Conservation (phyloP, 306 rosid species). For the Sindora glabra region DNA sequence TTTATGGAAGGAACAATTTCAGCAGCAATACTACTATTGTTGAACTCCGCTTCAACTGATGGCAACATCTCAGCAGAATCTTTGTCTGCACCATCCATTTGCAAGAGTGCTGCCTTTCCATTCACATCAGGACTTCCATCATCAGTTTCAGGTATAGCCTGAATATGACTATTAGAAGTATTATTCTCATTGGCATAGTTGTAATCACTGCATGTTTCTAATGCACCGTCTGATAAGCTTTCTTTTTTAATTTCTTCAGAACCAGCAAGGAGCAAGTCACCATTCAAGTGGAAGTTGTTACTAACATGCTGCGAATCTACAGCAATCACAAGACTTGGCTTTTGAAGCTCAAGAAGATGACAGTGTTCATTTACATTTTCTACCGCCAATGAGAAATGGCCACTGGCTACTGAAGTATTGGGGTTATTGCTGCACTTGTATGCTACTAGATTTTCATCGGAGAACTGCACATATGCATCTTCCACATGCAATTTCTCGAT, state of each 20-base stretch:
- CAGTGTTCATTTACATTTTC: constrained; percentile 16
- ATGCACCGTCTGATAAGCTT: constrained; percentile 14
- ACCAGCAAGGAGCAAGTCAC: constrained; percentile 16
- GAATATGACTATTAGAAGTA: constrained; percentile 12
- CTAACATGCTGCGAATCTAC: constrained; percentile 10
- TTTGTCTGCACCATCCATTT: constrained; percentile 12
- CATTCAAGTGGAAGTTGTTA: constrained; percentile 16
- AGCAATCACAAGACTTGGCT: constrained; percentile 11
- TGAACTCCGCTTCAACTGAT: constrained; percentile 18
- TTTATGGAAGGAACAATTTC: constrained; percentile 18
- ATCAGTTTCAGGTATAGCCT: constrained; percentile 7
- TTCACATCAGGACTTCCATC: constrained; percentile 22
- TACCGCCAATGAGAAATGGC: constrained; percentile 7
- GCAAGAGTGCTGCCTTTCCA: constrained; percentile 12
- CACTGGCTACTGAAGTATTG: constrained; percentile 1
- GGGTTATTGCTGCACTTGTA: neutral
- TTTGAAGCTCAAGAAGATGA: constrained; percentile 26
- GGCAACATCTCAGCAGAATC: constrained; percentile 17
- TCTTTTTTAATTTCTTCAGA: constrained; percentile 23
- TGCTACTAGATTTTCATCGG: constrained; percentile 3
- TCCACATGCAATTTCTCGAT: no score
- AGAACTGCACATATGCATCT: constrained; percentile 13
- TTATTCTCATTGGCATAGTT: constrained; percentile 11
- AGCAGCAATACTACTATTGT: constrained; percentile 8
- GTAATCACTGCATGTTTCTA: constrained; percentile 12